Evolutionary conservation across 257 asterid genomes (phyloP).

Genomic region (Cinchona pubescens): DNA sequence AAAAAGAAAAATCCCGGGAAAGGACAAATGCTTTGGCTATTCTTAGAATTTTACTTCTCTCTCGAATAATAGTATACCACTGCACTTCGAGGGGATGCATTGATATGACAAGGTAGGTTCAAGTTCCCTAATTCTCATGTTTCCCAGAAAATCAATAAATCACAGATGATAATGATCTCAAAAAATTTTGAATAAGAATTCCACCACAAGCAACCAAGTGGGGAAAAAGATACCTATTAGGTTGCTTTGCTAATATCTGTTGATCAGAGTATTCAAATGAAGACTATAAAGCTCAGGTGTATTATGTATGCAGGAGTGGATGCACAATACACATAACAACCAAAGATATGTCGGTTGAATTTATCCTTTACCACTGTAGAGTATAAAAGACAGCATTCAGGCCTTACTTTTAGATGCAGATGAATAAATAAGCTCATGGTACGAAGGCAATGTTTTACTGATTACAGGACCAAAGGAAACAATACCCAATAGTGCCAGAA

Average conservation of each 20-base stretch:
- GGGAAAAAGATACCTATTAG: neutral
- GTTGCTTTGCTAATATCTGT: neutral
- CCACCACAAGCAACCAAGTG: neutral
- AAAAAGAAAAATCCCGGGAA: neutral
- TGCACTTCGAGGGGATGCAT: neutral
- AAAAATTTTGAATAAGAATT: neutral
- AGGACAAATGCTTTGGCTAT: neutral
- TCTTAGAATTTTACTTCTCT: neutral
- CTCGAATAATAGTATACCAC: neutral
- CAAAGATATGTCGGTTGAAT: neutral
- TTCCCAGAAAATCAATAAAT: neutral
- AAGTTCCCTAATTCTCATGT: neutral
- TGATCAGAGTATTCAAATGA: neutral
- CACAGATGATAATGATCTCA: neutral
- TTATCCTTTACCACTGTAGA: neutral
- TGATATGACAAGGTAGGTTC: neutral
- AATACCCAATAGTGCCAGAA: neutral
- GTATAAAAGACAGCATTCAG: neutral
- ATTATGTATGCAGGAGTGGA: neutral
- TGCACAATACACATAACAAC: neutral
- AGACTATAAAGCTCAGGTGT: neutral
- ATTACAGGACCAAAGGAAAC: neutral
- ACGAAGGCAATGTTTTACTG: neutral
- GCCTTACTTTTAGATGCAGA: neutral
- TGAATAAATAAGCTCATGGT: neutral